Evolutionary conservation across 192 early-diverging fungal genomes (phyloP).

Genomic region (Backusella mclennaniae): DNA sequence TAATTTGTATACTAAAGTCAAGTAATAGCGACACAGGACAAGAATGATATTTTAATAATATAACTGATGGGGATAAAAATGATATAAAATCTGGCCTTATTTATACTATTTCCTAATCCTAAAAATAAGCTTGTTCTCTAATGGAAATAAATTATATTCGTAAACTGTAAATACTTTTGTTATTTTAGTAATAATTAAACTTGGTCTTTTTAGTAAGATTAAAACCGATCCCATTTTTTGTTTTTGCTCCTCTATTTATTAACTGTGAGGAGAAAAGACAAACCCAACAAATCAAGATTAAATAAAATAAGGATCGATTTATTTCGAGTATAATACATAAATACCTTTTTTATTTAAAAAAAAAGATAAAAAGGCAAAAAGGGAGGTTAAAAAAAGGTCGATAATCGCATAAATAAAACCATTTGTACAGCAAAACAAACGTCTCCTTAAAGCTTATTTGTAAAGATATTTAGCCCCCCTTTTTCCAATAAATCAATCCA

Average conservation of each 20-base stretch:
- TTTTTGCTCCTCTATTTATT: background rate
- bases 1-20: too few species aligned
- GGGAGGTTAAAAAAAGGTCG: background rate
- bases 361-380: background rate
- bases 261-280: background rate
- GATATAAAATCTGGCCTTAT: too few species aligned
- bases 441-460: background rate
- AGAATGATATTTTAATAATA: too few species aligned
- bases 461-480: background rate
- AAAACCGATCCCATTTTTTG: background rate
- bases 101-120: too few species aligned
- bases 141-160: background rate
- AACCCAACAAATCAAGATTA: background rate
- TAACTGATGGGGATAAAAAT: too few species aligned
- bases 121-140: too few species aligned
- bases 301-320: background rate
- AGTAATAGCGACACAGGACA: too few species aligned
- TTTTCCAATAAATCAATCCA: background rate
- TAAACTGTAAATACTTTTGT: background rate
- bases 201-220: background rate
- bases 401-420: background rate
- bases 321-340: background rate
- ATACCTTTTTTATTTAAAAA: background rate
- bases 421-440: background rate
- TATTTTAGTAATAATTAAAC: background rate